phyloP scores from a whole-genome alignment of 305 asterid genomes.

The Striga hermonthica region DNA sequence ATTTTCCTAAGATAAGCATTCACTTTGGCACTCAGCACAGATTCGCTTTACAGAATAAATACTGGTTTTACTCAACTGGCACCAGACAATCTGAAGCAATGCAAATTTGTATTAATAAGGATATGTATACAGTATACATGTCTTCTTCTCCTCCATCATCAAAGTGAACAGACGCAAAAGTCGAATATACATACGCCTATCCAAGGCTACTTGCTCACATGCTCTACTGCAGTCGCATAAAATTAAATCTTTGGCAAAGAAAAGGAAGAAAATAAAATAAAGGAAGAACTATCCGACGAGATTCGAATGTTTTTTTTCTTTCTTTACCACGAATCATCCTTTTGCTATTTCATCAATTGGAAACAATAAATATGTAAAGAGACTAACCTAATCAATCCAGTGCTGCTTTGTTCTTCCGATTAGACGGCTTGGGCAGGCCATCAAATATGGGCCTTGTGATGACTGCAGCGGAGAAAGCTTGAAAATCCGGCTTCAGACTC shows the following conservation, averaged over 20 bases:
- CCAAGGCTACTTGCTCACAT: constrained; percentile 21
- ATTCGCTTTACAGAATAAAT: background rate
- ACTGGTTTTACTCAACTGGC: background rate
- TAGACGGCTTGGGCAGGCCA: constrained; percentile 66
- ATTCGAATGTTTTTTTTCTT: constrained; percentile 26
- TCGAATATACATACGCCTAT: constrained; percentile 38
- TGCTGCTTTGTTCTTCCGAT: constrained; percentile 73
- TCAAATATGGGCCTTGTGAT: constrained; percentile 77
- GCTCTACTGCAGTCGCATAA: constrained; percentile 25
- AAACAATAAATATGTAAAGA: background rate
- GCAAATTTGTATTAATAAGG: constrained; percentile 19
- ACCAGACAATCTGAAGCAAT: background rate
- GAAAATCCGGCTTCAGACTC: constrained; percentile 75
- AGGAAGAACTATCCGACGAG: constrained; percentile 10
- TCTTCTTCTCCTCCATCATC: constrained; percentile 18
- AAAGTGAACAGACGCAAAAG: constrained; percentile 28
- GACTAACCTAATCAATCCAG: constrained; percentile 48
- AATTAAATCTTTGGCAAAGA: constrained; percentile 23
- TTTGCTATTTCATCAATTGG: constrained; percentile 22
- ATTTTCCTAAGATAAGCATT: too few relatives aligned
- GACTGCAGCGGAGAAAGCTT: constrained; percentile 67
- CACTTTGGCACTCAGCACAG: too few relatives aligned
- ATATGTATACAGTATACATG: constrained; percentile 38
- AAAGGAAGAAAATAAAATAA: constrained; percentile 21
- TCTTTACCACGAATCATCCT: constrained; percentile 24